Evolutionary conservation across 306 rosid genomes (phyloP).

Genomic region (Ormosia emarginata): DNA sequence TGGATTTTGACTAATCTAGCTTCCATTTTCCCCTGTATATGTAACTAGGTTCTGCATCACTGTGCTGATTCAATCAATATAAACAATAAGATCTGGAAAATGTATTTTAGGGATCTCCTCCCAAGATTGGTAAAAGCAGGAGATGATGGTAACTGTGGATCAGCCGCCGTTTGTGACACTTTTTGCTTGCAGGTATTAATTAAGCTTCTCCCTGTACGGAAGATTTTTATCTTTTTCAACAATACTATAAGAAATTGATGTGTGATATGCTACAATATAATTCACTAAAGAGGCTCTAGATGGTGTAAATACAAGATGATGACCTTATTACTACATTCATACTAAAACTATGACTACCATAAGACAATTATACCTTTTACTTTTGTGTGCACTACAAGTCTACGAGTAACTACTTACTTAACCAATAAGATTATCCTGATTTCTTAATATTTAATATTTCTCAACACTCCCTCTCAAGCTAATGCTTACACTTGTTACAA

Average conservation of each 20-base stretch:
- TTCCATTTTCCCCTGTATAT: slow-evolving; percentile 6
- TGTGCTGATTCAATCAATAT: slow-evolving; percentile 49
- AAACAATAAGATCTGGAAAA: slow-evolving; percentile 44
- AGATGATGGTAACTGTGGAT: slow-evolving; percentile 52
- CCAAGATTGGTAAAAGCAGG: slow-evolving; percentile 52
- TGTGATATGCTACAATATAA: background rate
- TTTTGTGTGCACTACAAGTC: background rate
- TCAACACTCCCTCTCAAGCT: background rate
- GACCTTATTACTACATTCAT: background rate
- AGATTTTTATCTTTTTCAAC: background rate
- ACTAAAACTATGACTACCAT: background rate
- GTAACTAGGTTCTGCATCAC: slow-evolving; percentile 52
- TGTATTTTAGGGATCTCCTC: slow-evolving; percentile 53
- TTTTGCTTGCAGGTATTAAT: slow-evolving; percentile 55
- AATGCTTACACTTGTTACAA: no score
- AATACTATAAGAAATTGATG: background rate
- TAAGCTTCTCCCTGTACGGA: background rate
- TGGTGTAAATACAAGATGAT: background rate
- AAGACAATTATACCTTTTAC: background rate
- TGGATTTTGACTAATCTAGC: background rate
- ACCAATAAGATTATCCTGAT: background rate
- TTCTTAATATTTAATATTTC: no score
- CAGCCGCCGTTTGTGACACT: slow-evolving; percentile 57
- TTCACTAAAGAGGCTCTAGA: background rate
- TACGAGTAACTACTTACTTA: background rate